Evolutionary conservation across 2,329 filamentous ascomycete species (phyloP).

Genomic region (Waltergamsia citrina): DNA sequence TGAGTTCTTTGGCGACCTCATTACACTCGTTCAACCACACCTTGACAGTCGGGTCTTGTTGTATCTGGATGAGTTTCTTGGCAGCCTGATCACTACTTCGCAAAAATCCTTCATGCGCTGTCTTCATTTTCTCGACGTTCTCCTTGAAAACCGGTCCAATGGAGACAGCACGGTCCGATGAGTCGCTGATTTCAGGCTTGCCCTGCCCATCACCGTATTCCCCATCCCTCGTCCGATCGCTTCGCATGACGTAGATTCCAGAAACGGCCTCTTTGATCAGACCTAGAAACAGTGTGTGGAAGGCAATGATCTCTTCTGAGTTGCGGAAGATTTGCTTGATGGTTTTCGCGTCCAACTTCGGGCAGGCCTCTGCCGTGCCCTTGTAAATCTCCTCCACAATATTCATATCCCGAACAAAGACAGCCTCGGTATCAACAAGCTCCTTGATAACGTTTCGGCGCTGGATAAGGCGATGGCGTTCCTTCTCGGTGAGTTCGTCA

Average conservation of each 20-base stretch:
- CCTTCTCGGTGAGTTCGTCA: conserved; percentile 36
- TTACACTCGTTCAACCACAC: conserved; percentile 94
- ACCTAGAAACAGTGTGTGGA: conserved; percentile 71
- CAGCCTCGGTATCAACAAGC: conserved; percentile 83
- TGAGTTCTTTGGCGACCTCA: conserved; percentile 84
- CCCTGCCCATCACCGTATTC: conserved; percentile 15
- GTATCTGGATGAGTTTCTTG: conserved; percentile 51
- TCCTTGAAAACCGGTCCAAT: conserved; percentile 44
- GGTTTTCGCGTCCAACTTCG: conserved; percentile 72
- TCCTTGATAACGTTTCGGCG: conserved; percentile 84
- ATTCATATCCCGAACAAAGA: conserved; percentile 91
- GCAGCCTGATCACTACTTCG: conserved; percentile 54
- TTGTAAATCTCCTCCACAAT: conserved; percentile 98
- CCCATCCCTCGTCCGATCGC: conserved; percentile 32
- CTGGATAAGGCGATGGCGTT: conserved; percentile 65
- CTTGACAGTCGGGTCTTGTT: conserved; percentile 53
- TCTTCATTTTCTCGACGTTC: conserved; percentile 52
- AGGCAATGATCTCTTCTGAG: conserved; percentile 79
- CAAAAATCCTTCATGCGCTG: conserved; percentile 51
- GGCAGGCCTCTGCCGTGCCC: conserved; percentile 75
- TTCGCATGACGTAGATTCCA: conserved; percentile 65
- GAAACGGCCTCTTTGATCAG: conserved; percentile 72
- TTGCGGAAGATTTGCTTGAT: conserved; percentile 90
- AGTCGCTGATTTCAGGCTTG: conserved; percentile 35
- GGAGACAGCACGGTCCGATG: conserved; percentile 40